These are phyloP conservation scores for Tricholoma saponaceum DNA, from an alignment of 768 basidiomycete genomes.

Conservation along the genomic window DNA sequence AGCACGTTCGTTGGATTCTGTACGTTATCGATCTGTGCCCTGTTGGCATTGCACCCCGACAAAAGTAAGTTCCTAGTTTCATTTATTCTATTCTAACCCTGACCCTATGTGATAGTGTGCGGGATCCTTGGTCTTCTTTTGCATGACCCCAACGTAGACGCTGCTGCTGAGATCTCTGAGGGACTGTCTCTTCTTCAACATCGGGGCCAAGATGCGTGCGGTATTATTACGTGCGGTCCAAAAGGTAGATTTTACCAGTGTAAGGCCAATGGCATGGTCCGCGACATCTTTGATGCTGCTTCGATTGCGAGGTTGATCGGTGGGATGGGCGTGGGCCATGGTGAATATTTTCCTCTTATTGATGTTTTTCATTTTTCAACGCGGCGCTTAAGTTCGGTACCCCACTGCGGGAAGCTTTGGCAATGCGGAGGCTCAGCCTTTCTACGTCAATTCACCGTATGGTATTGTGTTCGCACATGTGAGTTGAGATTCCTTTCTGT, in stretches of 20 bases:
- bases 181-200: constrained; percentile 96
- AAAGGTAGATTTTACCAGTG: constrained; percentile 97
- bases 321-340: constrained; percentile 97
- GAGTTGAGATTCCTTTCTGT: constrained; percentile 24
- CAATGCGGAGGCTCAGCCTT: constrained; percentile 96
- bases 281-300: constrained; percentile 88
- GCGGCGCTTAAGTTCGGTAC: constrained; percentile 70
- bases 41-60: neutral
- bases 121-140: constrained; percentile 88
- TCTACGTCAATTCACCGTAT: constrained; percentile 99
- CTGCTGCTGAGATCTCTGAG: constrained; percentile 88
- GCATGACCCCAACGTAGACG: constrained; percentile 70
- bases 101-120: constrained; percentile 55
- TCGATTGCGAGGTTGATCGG: constrained; percentile 78
- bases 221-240: constrained; percentile 92
- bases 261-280: constrained; percentile 99
- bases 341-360: constrained; percentile 38
- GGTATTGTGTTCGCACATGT: constrained; percentile 98
- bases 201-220: constrained; percentile 96
- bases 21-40: neutral
- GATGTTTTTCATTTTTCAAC: constrained; percentile 4
- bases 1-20: neutral
- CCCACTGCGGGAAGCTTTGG: constrained; percentile 97
- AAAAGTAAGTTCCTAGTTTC: constrained; percentile 7
- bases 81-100: constrained; percentile 4